Evolutionary conservation across 2,329 filamentous ascomycete species (phyloP).

Genomic region (Aspergillus ochraceus): DNA sequence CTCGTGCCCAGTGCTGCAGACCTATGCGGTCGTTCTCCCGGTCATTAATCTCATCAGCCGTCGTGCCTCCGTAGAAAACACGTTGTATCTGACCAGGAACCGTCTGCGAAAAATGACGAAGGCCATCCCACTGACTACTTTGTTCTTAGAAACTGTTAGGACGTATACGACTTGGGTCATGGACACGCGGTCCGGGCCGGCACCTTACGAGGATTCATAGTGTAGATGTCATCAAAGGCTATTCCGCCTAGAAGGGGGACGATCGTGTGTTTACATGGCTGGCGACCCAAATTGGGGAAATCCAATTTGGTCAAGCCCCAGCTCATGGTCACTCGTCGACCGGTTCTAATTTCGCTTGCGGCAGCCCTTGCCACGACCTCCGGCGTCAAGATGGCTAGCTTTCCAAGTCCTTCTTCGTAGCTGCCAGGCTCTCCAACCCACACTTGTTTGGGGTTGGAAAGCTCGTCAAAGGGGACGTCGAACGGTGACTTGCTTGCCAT

Average conservation of each 20-base stretch:
- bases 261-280: conserved; percentile 53
- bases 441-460: conserved; percentile 51
- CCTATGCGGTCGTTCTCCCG: conserved; percentile 47
- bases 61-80: conserved; percentile 53
- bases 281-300: conserved; percentile 54
- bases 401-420: conserved; percentile 54
- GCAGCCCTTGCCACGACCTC: conserved; percentile 53
- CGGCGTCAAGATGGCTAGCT: conserved; percentile 53
- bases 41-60: conserved; percentile 48
- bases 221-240: conserved; percentile 53
- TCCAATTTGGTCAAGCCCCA: conserved; percentile 60
- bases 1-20: conserved; percentile 50
- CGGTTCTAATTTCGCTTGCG: conserved; percentile 52
- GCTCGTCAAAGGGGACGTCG: conserved; percentile 43
- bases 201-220: conserved; percentile 49
- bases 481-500: conserved; percentile 19
- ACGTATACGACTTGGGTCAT: neutral
- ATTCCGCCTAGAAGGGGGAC: conserved; percentile 49
- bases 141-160: conserved; percentile 35
- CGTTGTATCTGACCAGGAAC: conserved; percentile 38
- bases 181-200: neutral
- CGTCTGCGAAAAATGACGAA: conserved; percentile 51
- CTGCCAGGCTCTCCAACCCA: conserved; percentile 50
- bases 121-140: conserved; percentile 54
- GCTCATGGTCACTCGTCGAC: conserved; percentile 52